Base-by-base conservation (phyloP, 371 early-diverging fungal species). In the Syncephalis plumigaleata region DNA sequence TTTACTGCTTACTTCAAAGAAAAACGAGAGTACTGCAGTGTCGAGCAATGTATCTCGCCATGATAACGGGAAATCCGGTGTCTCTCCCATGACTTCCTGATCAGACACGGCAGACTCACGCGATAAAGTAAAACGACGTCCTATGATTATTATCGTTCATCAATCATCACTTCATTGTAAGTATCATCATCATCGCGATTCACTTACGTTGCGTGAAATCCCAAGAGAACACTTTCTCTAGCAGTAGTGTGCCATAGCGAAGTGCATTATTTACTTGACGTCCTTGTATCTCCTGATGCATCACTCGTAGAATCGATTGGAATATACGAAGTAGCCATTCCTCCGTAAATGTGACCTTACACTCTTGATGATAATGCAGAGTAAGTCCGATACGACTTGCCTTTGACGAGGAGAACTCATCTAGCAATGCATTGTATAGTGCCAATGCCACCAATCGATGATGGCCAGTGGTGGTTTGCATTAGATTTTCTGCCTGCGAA, bases 341-440 rank as follows among this genome's bases (percentile, higher is more conserved):
- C 11, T 31, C 68, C 59, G 79, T 80, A 52, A 82, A 82, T 24
- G 68, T 73, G 7, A 64, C 50, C 51, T 77, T 74, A 45, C 73
- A 73, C 36, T 69, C 69, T 53, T 76, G 60, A 53, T 83, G 79
- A 46, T 75, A 76, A 47, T 78, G 75, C 71, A 73, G 74, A 13
- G 71, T 69, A 21, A 83, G 53, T 7, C 84, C 84, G 20, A 76
- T 63, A 3, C 61, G 68, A 13, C 70, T 68, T 0, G 77, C 64
- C 51, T 72, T 73, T 5, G 68, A 66, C 23, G 67, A 73, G 5
- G 77, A 73, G 45, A 83, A 80, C 51, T 80, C 78, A 54, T 77
- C 77, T 1, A 77, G 55, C 11, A 78, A 55, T 3, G 71, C 74
- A 48, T 60, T 66, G 2, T 73, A 67, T 26, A 79, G 47, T 2